These are phyloP conservation scores for Pisolithus tinctorius DNA, from an alignment of 768 basidiomycete genomes.

Conservation along the genomic window DNA sequence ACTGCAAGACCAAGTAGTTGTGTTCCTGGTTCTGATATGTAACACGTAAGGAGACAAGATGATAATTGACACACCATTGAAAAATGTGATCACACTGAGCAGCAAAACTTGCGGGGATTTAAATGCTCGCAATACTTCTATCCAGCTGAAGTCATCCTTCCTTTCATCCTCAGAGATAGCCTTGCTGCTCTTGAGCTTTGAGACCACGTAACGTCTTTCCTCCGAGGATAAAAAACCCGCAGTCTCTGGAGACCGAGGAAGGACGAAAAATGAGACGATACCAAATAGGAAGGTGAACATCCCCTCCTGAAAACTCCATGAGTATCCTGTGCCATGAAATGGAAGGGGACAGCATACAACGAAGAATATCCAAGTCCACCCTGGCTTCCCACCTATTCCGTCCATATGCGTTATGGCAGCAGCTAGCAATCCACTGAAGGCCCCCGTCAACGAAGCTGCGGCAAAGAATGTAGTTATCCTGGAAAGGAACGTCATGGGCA, in stretches of 20 bases:
- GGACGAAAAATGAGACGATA: no score
- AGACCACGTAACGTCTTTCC: conserved; percentile 43
- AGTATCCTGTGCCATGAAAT: neutral
- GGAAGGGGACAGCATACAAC: conserved; percentile 24
- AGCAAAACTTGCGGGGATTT: conserved; percentile 50
- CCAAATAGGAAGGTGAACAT: no score
- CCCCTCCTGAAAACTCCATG: neutral
- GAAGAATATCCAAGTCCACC: conserved; percentile 61
- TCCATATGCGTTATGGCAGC: conserved; percentile 40
- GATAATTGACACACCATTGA: conserved; percentile 36
- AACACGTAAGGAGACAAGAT: conserved; percentile 1
- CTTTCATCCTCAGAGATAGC: conserved; percentile 35
- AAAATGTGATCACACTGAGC: conserved; percentile 44
- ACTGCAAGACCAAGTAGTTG: conserved; percentile 12
- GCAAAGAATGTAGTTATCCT: conserved; percentile 35
- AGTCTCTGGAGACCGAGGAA: no score
- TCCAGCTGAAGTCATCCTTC: conserved; percentile 48
- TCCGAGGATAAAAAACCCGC: conserved; percentile 20
- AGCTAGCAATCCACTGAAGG: conserved; percentile 61
- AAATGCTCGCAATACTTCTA: conserved; percentile 43
- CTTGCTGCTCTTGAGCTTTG: conserved; percentile 14
- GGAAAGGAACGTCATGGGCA: neutral
- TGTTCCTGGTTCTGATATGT: conserved; percentile 10
- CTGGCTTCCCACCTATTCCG: conserved; percentile 29
- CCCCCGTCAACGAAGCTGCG: conserved; percentile 47